Evolutionary conservation across 2,329 filamentous ascomycete genomes (phyloP), one percentile per base, ranked within the genome.

Genomic region (Pseudogymnoascus sp.): DNA sequence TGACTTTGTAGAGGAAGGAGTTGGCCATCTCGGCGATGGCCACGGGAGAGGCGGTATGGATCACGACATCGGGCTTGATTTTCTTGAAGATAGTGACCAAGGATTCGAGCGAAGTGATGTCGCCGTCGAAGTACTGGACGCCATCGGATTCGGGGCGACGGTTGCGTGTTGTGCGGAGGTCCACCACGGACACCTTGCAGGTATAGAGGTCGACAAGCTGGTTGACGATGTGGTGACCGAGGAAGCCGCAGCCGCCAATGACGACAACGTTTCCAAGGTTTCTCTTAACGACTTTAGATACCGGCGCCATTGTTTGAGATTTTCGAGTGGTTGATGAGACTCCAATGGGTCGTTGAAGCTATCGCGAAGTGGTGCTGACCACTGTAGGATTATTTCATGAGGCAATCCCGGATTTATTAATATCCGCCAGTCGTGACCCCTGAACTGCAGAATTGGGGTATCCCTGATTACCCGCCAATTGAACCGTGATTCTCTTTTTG

Each of bases 11-110:
- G 74, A 95, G 88, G 37, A 90, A 76, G 70, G 81, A 76, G 71
- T 82, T 76, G 71, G 78, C 76, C 74, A 80, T 71, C 71, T 74
- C 75, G 76, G 82, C 78, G 73, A 83, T 81, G 64, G 79, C 81
- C 24, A 81, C 76, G 40, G 90, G 90, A 35, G 87, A 90, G 19
- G 93, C 95, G 1, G 93, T 96, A 76, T 99, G 93, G 71, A 97
- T 88, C 61, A 99, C 91, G 13, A 96, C 84, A 72, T 92, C 86
- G 19, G 93, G 93, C 70, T 82, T 83, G 62, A 86, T 80, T 67
- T 85, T 79, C 33, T 81, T 75, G 70, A 97, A 86, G 50, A 91
- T 77, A 38, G 81, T 78, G 42, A 82, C 74, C 67, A 95, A 80
- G 65, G 80, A 81, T 62, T 80, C 79, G 16, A 78, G 72, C 66